Evolutionary conservation across 2,329 filamentous ascomycete genomes (phyloP), one percentile per base, ranked within the genome.

Genomic region (Endoconidiophora laricicola): DNA sequence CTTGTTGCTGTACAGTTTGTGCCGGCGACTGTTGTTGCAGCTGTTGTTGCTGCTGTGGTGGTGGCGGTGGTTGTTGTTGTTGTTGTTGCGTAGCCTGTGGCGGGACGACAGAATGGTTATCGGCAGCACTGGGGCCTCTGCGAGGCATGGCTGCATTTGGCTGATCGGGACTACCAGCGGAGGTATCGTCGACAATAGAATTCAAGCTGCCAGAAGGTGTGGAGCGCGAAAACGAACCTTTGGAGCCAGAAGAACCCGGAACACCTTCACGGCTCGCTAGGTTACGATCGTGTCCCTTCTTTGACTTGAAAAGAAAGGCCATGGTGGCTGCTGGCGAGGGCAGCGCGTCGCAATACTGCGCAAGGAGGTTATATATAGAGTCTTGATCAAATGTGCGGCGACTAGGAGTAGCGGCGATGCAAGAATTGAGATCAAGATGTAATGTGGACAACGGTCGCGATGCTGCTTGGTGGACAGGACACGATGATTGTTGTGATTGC

Each of bases 241-340:
- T 81, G 55, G 54, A 54, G 36, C 54, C 54, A 46, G 52, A 46
- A 14, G 52, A 54, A 36, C 48, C 50, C 10, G 52, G 50, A 37
- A 42, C 36, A 18, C 52, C 52, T 23, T 78, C 74, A 60, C 74
- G 73, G 61, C 69, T 73, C 48, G 69, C 66, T 56, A 74, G 62
- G 52, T 67, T 68, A 61, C 78, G 75, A 58, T 81, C 78, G 63
- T 82, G 79, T 61, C 76, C 74, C 66, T 85, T 86, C 67, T 86
- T 87, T 51, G 80, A 84, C 65, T 86, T 86, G 70, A 87, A 87
- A 55, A 87, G 73, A 65, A 87, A 87, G 57, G 83, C 79, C 83
- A 87, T 87, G 65, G 64, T 39, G 46, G 51, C 47, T 40, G 39
- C 18, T 18, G 22, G 36, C 6, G 23, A 43, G n/a, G 38, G 37